Conservation (phyloP, 2,329 filamentous ascomycete genomes). For the Alternaria triticimaculans region DNA sequence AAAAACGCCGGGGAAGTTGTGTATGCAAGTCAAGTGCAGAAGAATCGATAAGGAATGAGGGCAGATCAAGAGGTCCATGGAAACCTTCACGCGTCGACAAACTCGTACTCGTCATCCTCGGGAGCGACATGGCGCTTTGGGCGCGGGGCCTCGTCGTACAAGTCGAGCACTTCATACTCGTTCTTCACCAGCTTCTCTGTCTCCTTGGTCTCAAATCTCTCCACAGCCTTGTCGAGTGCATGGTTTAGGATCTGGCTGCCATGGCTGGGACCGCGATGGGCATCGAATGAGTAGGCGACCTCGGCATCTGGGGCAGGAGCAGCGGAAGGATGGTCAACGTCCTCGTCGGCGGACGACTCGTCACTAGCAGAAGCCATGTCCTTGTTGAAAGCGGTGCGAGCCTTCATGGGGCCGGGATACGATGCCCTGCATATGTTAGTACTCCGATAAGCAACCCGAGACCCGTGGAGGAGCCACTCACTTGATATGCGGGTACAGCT, state of each 20-base stretch:
- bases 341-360: slow-evolving; percentile 54
- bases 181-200: slow-evolving; percentile 66
- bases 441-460: not conserved
- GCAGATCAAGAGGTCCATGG: slow-evolving; percentile 2
- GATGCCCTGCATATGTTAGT: slow-evolving; percentile 30
- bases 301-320: slow-evolving; percentile 58
- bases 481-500: slow-evolving; percentile 39
- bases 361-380: slow-evolving; percentile 52
- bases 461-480: slow-evolving; percentile 23
- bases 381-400: slow-evolving; percentile 49
- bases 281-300: slow-evolving; percentile 63
- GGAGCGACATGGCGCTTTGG: slow-evolving; percentile 41
- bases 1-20: slow-evolving; percentile 30
- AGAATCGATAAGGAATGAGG: slow-evolving; percentile 8
- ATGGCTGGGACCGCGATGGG: slow-evolving; percentile 55
- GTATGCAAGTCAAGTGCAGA: slow-evolving; percentile 31
- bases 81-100: slow-evolving; percentile 41
- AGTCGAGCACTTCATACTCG: slow-evolving; percentile 64
- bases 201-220: slow-evolving; percentile 65
- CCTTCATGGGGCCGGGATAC: slow-evolving; percentile 40
- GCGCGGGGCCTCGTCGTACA: slow-evolving; percentile 42
- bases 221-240: slow-evolving; percentile 64
- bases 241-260: slow-evolving; percentile 65
- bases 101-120: slow-evolving; percentile 53
- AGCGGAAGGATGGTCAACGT: slow-evolving; percentile 52